Base-by-base conservation (phyloP, 75 land plant species). In the Gnetum montanum region DNA sequence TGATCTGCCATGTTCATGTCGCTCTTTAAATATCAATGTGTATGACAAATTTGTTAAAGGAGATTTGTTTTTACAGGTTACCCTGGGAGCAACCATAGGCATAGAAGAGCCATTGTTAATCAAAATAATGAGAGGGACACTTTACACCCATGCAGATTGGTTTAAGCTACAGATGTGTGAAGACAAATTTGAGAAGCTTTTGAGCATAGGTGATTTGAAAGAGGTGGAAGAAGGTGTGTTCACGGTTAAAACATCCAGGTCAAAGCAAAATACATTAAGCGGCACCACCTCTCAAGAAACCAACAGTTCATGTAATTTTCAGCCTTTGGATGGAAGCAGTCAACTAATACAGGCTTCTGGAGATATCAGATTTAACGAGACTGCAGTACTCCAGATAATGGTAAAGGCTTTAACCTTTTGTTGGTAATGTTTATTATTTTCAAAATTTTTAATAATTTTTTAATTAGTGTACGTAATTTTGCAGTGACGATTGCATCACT, bases 121-220 rank as follows among this genome's bases (percentile, higher is more conserved):
- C 92, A 90, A 74, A 59, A 59, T 90, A 53, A 74, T 95, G 83
- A 83, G 84, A 68, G 79, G 80, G 10, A 71, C 79, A n/a, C 64
- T 95, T 46, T 74, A 75, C 54, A 69, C 92, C 0, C 97, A 95
- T 50, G 79, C 48, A 38, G 93, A 86, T 36, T 95, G 92, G 99
- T 95, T 86, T 50, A 95, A 86, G 76, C 76, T 90, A 57, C 99
- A 95, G 61, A 90, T 78, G 93, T 90, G 97, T 58, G 65, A 70
- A 44, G 99, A 95, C 59, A 71, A 74, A 1, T 95, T 95, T 75
- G 99, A 82, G 52, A 61, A 80, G 30, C 57, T 90, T 20, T 44
- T 95, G 35, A 65, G 61, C 51, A 86, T 95, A 25, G 74, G 81
- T 64, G 60, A 33, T 6, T 59, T 95, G 52, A 95, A 84, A 62